Percentiles rank a stretch among this genome's conserved stretches.
phyloP scores from a whole-genome alignment of 495 filamentous ascomycete genomes.

The Hypomontagnella monticulosa region DNA sequence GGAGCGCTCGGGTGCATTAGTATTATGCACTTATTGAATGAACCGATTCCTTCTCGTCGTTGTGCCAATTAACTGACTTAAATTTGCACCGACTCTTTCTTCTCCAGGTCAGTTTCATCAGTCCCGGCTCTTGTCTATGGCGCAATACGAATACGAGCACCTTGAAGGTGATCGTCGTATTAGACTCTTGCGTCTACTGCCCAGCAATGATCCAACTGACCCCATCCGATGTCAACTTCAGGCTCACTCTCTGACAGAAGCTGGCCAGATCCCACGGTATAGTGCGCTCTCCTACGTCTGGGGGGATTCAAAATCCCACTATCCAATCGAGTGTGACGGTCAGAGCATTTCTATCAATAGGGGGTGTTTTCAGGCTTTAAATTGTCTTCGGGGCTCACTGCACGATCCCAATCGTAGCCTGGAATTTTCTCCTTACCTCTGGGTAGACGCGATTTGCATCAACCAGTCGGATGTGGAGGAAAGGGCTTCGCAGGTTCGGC shows the following conservation, averaged over 20 bases:
- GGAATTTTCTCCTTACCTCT: neutral
- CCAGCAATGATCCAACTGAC: constrained; percentile 7
- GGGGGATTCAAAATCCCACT: neutral
- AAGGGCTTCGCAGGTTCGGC: neutral
- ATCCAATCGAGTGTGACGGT: neutral
- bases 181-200: constrained; percentile 5
- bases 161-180: constrained; percentile 1
- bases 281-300: constrained; percentile 11
- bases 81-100: neutral
- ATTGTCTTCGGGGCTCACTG: neutral
- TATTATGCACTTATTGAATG: neutral
- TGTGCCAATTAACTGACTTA: too few relatives aligned
- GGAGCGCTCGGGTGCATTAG: too few relatives aligned
- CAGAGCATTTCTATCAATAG: neutral
- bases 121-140: neutral
- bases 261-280: constrained; percentile 2
- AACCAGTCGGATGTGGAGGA: neutral
- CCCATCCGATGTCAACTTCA: constrained; percentile 13
- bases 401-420: neutral
- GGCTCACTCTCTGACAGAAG: constrained; percentile 11
- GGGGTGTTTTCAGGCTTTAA: constrained; percentile 2
- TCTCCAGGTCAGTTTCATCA: constrained; percentile 7
- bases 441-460: constrained; percentile 6
- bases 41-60: too few relatives aligned
- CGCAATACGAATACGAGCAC: neutral